phyloP scores from a whole-genome alignment of 352 stramenopile genomes.

The Phytophthora sojae region DNA sequence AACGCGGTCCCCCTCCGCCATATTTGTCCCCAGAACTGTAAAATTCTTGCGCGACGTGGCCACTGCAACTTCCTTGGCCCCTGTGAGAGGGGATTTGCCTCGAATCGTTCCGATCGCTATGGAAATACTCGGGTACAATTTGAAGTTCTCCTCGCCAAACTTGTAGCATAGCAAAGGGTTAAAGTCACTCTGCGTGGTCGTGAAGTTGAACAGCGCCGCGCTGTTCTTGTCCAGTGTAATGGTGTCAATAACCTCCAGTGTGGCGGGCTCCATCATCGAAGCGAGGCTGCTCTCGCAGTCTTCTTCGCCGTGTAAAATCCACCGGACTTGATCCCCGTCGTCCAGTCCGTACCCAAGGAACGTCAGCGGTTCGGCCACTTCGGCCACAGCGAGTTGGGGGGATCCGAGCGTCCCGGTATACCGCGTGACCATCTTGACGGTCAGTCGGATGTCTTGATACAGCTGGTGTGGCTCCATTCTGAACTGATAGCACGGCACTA shows the following conservation, averaged over 20 bases:
- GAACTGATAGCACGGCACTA: conserved; percentile 70
- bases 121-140: conserved; percentile 55
- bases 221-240: conserved; percentile 37
- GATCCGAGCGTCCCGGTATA: conserved; percentile 57
- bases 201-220: conserved; percentile 62
- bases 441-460: conserved; percentile 51
- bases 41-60: conserved; percentile 56
- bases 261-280: conserved; percentile 36
- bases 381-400: conserved; percentile 56
- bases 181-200: conserved; percentile 51
- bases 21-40: conserved; percentile 53
- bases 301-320: conserved; percentile 56
- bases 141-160: conserved; percentile 64
- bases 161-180: conserved; percentile 71
- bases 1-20: conserved; percentile 54
- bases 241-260: conserved; percentile 47
- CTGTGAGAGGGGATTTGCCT: conserved; percentile 41
- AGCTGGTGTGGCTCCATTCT: conserved; percentile 63
- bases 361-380: conserved; percentile 63
- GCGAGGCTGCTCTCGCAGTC: conserved; percentile 66
- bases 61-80: conserved; percentile 62
- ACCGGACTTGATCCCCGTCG: conserved; percentile 58
- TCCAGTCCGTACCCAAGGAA: conserved; percentile 61
- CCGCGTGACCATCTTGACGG: conserved; percentile 61
- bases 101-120: conserved; percentile 66